Evolutionary conservation across 2,329 filamentous ascomycete genomes (phyloP).

Genomic region (Podosphaera fusca): DNA sequence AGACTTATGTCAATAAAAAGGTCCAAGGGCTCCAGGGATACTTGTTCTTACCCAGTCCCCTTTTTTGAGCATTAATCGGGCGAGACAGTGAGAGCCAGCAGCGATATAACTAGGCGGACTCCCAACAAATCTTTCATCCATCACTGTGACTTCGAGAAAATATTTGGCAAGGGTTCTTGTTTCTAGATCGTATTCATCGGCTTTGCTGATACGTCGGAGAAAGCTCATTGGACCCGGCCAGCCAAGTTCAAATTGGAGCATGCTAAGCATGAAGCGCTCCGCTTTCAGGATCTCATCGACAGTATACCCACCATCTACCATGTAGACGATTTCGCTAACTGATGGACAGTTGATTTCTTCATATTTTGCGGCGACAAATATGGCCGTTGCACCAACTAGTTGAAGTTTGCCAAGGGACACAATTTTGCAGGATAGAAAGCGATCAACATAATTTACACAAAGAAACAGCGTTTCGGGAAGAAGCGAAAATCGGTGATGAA

Average conservation of each 20-base stretch:
- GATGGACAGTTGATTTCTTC: constrained; percentile 98
- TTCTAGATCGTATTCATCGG: constrained; percentile 90
- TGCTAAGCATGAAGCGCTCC: constrained; percentile 92
- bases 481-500: constrained; percentile 75
- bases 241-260: constrained; percentile 85
- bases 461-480: constrained; percentile 90
- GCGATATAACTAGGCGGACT: constrained; percentile 76
- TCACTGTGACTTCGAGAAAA: constrained; percentile 86
- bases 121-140: constrained; percentile 93
- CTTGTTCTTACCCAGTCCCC: constrained; percentile 61
- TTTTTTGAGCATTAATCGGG: constrained; percentile 71
- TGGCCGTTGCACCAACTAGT: constrained; percentile 82
- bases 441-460: constrained; percentile 89
- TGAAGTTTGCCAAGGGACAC: constrained; percentile 90
- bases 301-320: constrained; percentile 85
- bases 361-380: constrained; percentile 92
- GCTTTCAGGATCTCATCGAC: constrained; percentile 88
- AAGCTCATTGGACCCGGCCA: constrained; percentile 99
- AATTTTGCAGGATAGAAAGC: constrained; percentile 83
- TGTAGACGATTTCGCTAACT: constrained; percentile 86
- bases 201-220: constrained; percentile 87
- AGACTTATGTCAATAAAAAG: constrained; percentile 4
- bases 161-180: constrained; percentile 92
- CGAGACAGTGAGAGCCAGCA: constrained; percentile 78
- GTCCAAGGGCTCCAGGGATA: background rate